Evolutionary conservation across 805 yeast species (phyloP), one percentile per base, ranked within the genome.

Genomic region (Starmerella asiatica): DNA sequence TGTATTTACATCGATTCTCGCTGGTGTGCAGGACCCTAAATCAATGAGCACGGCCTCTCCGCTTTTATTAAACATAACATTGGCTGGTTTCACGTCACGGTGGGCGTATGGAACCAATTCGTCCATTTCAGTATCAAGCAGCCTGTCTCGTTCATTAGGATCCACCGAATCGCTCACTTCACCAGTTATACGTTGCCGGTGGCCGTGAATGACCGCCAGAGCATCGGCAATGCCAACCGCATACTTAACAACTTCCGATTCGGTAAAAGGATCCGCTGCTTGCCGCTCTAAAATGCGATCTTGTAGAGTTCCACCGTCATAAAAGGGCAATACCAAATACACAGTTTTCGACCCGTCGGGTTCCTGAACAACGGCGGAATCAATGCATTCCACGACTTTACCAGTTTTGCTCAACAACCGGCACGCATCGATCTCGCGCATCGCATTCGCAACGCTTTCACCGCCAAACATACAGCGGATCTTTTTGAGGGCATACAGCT

Each of bases 391-490:
- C 33, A 83, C 72, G 16, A 86, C 73, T 48, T 72, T 74, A 0
- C 84, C 82, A 20, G 53, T 40, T 19, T 75, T 64, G 28, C 65
- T 63, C 57, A 86, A 85, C 37, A 76, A 72, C 51, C 72, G 75
- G 57, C 84, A 82, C 48, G 74, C 76, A 21, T 75, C 76, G 34
- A 85, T 73, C 56, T 86, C 97, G 31, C 70, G 68, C 73, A 82
- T 67, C 1, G 93, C 94, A 34, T 68, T 62, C 42, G 70, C 72
- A 39, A 84, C 75, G 50, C 78, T 77, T 53, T 76, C 81, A 34
- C 79, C 69, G 1, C 94, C 94, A 59, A 77, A 81, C 2, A 93
- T 85, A 58, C 95, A 85, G 44, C 86, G 65, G 39, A 84, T 81
- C 62, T 81, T 80, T 63, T 86, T 86, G 54, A 86, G 62, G 3